Evolutionary conservation across 169 alveolate species (phyloP).

Genomic region (Eimeria tenella): DNA sequence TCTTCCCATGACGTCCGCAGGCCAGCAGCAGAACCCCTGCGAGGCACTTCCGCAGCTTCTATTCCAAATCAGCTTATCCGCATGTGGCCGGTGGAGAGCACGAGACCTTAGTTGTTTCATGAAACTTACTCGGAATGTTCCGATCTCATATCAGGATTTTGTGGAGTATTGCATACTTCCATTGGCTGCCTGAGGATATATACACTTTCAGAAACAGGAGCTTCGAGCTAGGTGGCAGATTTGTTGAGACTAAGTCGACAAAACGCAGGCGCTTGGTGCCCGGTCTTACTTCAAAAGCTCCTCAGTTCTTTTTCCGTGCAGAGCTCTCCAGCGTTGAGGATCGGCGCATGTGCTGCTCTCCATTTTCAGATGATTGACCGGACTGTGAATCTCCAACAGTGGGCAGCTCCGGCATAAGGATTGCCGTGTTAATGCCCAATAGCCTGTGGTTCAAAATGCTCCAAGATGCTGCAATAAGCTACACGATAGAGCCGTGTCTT

Average conservation of each 20-base stretch:
- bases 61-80: too few species aligned
- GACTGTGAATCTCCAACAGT: too few species aligned
- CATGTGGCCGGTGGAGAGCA: too few species aligned
- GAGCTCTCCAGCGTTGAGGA: conserved; percentile 30
- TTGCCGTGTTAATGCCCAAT: too few species aligned
- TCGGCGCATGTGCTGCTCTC: background rate
- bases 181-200: conserved; percentile 54
- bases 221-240: too few species aligned
- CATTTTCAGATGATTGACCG: background rate
- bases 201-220: background rate
- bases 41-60: background rate
- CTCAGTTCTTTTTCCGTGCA: conserved; percentile 45
- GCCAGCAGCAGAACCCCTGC: conserved; percentile 60
- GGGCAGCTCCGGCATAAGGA: too few species aligned
- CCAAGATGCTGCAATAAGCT: too few species aligned
- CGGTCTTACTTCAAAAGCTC: conserved; percentile 39
- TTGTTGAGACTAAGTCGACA: too few species aligned
- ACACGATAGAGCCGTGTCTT: too few species aligned
- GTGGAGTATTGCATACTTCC: conserved; percentile 9
- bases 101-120: too few species aligned
- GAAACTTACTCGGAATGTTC: background rate
- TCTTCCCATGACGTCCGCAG: conserved; percentile 55
- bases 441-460: too few species aligned
- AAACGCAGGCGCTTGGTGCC: too few species aligned
- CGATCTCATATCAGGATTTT: background rate